Conservation (phyloP, 1,284 basidiomycete species). For the Wallemia ichthyophaga region DNA sequence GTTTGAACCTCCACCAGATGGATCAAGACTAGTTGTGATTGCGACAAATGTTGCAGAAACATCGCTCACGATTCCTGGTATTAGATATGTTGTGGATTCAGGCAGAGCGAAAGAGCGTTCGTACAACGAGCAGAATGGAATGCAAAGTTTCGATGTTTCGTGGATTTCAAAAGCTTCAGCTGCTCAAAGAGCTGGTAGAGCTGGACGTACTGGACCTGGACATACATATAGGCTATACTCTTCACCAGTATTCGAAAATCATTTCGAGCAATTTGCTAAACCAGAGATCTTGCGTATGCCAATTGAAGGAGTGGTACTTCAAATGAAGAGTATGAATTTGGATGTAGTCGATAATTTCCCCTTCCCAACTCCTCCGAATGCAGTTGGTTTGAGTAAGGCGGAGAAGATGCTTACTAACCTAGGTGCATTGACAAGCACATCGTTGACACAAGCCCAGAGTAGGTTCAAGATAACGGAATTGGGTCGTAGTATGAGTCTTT, state of each 20-base stretch:
- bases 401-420: slow-evolving; percentile 53
- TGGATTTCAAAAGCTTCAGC: slow-evolving; percentile 52
- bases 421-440: slow-evolving; percentile 36
- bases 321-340: slow-evolving; percentile 99
- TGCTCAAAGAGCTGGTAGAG: slow-evolving; percentile 37
- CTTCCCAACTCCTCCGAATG: slow-evolving; percentile 85
- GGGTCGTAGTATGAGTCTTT: slow-evolving; percentile 68
- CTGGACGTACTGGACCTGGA: slow-evolving; percentile 43
- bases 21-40: slow-evolving; percentile 34
- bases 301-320: slow-evolving; percentile 82
- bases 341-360: slow-evolving; percentile 91
- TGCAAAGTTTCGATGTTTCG: slow-evolving; percentile 37
- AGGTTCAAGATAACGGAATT: slow-evolving; percentile 54
- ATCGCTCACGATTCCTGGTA: slow-evolving; percentile 43
- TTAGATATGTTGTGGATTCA: slow-evolving; percentile 43
- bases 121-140: slow-evolving; percentile 29
- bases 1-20: slow-evolving; percentile 32
- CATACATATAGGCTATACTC: slow-evolving; percentile 49
- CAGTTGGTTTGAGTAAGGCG: slow-evolving; percentile 41
- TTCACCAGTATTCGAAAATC: slow-evolving; percentile 55
- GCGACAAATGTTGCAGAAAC: slow-evolving; percentile 53
- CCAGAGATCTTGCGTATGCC: slow-evolving; percentile 90
- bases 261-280: slow-evolving; percentile 56
- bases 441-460: slow-evolving; percentile 12
- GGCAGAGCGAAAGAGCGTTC: slow-evolving; percentile 50